Evolutionary conservation across 2,329 filamentous ascomycete species (phyloP), one percentile per base, ranked within the genome.

Genomic region (Pseudogymnoascus sp.): DNA sequence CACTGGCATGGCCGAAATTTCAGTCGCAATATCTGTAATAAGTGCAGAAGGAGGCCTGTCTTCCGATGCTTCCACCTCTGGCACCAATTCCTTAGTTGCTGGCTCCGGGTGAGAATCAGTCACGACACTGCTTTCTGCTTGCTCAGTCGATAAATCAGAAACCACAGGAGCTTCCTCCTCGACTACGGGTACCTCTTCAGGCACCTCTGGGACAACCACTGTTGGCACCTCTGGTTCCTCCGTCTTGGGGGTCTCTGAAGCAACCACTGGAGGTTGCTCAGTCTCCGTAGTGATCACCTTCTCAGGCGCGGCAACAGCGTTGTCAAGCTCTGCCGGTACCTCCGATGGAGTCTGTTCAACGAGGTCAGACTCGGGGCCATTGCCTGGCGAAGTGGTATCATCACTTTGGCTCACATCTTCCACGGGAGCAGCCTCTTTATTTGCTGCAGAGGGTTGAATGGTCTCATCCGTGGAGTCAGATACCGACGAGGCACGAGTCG

Each of bases 401-500:
- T 16, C 47, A 20, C 28, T 32, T 7, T 54, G 9, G 47, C n/a
- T 34, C 12, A 20, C 28, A 54, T 54, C 47, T 14, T 54, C 47
- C 28, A 54, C 28, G 9, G 4, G 9, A 2, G 28, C 8, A 32
- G 16, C 18, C 28, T 59, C 58, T 30, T 67, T 67, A 3, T 35
- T 16, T 20, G 20, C 60, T 11, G 34, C 58, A 16, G 57, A 57
- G 50, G 72, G 73, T 47, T 78, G 76, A 1, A 82, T 70, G 4
- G 83, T 85, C 67, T 84, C 82, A 62, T 86, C 80, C 1, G 83
- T 86, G 1, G 80, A 82, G 63, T 85, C 84, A 5, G 83, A 86
- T 8, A 87, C 69, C 0, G 84, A 87, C 0, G 83, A 87, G 3
- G 84, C 84, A 66, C 81, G 83, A 6, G 84, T 87, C 2, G 83